Evolutionary conservation across 2,329 filamentous ascomycete genomes (phyloP), one percentile per base, ranked within the genome.

Genomic region (Neurospora sp.): DNA sequence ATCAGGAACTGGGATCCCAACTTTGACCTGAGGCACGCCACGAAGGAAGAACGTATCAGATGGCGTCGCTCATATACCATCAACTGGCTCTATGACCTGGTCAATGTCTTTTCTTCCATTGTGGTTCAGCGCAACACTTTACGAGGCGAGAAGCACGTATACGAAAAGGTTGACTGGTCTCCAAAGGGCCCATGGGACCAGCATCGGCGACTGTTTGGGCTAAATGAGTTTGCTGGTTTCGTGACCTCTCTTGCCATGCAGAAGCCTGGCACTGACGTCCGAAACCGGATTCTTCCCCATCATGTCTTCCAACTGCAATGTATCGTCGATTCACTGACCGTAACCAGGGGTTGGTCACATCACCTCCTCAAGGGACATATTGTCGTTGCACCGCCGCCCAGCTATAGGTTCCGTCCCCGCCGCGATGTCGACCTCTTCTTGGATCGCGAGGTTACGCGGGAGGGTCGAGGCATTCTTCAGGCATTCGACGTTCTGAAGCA

Each of bases 281-380:
- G 78, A 6, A 69, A 74, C 0, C 81, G 74, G 40, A 84, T 86
- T 17, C 75, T 81, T 0, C 83, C 83, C 0, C 81, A 83, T 46
- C 80, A 82, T 70, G 81, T 86, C 1, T 85, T 86, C 70, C 80
- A 85, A 57, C 76, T 86, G 0, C 82, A 86, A 71, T 83, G 81
- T 70, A 83, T 86, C 40, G 79, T 85, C 12, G 84, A 86, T 70
- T 82, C 83, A 1, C 76, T 84, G 40, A 77, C 78, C 2, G 76
- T 81, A 0, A 84, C 80, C 11, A 80, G 79, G 0, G 82, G 83
- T 6, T 86, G 84, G 83, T 76, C 75, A 1, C 19, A 79, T 1
- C 76, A 72, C 66, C 66, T 67, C 10, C 36, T 82, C 2, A 66
- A 69, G 12, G 80, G 81, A 0, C 80, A 83, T 74, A 70, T 81